Evolutionary conservation across 2,329 filamentous ascomycete species (phyloP).

Genomic region (Ophiostoma sp.): DNA sequence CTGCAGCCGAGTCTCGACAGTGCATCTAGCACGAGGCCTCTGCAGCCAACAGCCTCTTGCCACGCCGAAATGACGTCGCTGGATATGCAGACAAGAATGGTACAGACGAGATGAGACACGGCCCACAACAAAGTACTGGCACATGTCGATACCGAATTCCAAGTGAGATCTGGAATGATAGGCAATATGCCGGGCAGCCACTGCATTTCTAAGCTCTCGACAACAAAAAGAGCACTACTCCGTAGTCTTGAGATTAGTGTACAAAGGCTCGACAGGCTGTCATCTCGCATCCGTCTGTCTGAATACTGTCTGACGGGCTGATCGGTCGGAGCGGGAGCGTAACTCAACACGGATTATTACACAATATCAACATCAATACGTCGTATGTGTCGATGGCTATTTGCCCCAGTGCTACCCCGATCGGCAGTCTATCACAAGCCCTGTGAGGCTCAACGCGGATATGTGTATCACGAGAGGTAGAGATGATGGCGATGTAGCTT

Average conservation of each 20-base stretch:
- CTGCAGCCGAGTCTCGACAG: neutral
- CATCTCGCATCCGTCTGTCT: no score
- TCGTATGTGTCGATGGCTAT: neutral
- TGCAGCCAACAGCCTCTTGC: neutral
- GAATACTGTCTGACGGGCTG: no score
- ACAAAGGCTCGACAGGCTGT: no score
- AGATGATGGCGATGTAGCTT: no score
- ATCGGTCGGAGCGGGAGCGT: no score
- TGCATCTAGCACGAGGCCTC: neutral
- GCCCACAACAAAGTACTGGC: constrained; percentile 4
- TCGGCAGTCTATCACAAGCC: neutral
- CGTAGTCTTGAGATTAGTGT: no score
- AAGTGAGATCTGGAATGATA: neutral
- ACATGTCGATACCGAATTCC: neutral
- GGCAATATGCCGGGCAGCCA: neutral
- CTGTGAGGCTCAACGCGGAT: constrained; percentile 7
- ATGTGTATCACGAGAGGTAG: neutral
- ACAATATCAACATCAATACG: neutral
- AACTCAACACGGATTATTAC: neutral
- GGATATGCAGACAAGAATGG: neutral
- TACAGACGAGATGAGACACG: neutral
- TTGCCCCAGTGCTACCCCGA: neutral
- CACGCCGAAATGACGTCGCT: neutral
- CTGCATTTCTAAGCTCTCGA: no score
- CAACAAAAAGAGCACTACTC: no score